Conservation (phyloP, 495 filamentous ascomycete genomes). For the Choiromyces venosus region DNA sequence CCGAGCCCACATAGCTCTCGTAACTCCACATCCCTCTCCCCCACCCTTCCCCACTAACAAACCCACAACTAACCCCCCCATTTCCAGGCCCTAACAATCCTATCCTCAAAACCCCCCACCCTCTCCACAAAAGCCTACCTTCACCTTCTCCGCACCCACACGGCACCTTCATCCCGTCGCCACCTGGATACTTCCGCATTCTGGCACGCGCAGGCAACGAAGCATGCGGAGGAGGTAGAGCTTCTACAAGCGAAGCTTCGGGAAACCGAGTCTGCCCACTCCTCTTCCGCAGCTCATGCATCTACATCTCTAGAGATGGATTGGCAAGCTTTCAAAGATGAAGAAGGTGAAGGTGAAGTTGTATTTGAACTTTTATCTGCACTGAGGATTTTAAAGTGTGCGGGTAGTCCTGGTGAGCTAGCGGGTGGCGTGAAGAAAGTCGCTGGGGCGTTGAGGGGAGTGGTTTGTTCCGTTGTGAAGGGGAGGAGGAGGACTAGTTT, state of each 20-base stretch:
- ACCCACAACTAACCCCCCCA: no score
- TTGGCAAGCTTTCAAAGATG: not conserved
- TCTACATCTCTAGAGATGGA: not conserved
- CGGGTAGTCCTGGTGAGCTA: not conserved
- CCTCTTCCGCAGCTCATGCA: not conserved
- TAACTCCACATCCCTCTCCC: not conserved
- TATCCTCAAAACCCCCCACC: conserved; percentile 25
- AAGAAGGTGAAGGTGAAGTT: not conserved
- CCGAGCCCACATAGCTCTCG: conserved; percentile 20
- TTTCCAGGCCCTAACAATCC: conserved; percentile 26
- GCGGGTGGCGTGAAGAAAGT: not conserved
- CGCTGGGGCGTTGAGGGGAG: not conserved
- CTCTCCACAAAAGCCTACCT: conserved; percentile 29
- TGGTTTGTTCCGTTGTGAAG: not conserved
- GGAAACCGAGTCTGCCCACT: not conserved
- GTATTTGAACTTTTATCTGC: not conserved
- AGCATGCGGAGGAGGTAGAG: conserved; percentile 15
- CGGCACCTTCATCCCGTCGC: conserved; percentile 16
- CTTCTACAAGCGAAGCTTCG: conserved; percentile 28
- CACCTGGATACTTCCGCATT: conserved; percentile 27
- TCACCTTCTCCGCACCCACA: conserved; percentile 24
- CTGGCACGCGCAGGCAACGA: conserved; percentile 24
- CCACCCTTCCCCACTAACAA: not conserved
- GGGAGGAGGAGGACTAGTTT: not conserved
- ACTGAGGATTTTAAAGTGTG: not conserved